Evolutionary conservation across 176 grass and related monocot genomes (phyloP).

Genomic region (Ensete glaucum): DNA sequence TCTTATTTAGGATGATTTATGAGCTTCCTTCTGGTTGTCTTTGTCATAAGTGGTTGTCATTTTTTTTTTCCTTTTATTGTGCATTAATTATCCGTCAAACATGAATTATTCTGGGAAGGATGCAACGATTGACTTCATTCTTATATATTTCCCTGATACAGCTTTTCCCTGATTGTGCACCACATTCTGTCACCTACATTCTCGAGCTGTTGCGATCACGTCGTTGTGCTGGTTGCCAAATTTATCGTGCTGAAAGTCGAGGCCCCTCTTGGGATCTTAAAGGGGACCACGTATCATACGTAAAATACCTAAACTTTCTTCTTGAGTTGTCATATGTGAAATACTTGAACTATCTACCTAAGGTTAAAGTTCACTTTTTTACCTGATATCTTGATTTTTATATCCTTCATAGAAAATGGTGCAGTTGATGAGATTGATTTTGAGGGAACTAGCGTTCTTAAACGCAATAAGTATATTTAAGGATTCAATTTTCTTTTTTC

Average conservation of each 20-base stretch:
- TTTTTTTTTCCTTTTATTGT: too few species aligned
- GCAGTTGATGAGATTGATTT: too few species aligned
- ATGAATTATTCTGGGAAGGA: too few species aligned
- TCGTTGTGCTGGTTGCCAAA: conserved; percentile 48
- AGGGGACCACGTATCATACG: conserved; percentile 45
- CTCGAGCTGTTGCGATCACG: conserved; percentile 40
- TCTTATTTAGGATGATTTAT: too few species aligned
- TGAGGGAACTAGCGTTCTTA: too few species aligned
- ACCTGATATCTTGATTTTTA: neutral
- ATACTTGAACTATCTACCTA: neutral
- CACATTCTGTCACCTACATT: conserved; percentile 65
- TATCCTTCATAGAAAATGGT: too few species aligned
- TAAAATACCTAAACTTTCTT: conserved; percentile 17
- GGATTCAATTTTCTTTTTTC: too few species aligned
- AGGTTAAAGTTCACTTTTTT: neutral
- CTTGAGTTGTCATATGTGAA: too few species aligned
- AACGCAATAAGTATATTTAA: too few species aligned
- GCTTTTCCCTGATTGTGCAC: conserved; percentile 74
- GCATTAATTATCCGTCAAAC: too few species aligned
- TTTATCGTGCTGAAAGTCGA: conserved; percentile 70
- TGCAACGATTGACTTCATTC: conserved; percentile 4
- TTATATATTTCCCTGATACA: conserved; percentile 29
- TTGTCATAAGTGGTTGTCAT: too few species aligned
- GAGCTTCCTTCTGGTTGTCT: too few species aligned
- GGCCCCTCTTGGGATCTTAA: conserved; percentile 44